Evolutionary conservation across 2,329 filamentous ascomycete species (phyloP).

Genomic region (Dactylonectria macrodidyma): DNA sequence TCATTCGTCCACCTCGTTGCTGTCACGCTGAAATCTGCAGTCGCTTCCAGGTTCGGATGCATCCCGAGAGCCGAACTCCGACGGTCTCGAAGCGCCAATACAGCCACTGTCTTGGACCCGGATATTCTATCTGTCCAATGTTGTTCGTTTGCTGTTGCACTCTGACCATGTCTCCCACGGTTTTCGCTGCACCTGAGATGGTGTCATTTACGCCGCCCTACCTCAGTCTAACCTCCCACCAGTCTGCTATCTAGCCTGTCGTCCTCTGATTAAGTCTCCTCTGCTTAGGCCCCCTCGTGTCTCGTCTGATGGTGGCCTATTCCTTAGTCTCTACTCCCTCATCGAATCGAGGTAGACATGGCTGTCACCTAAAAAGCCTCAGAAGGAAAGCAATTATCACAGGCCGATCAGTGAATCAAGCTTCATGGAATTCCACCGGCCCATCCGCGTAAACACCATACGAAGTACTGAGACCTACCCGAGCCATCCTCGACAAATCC

Average conservation of each 20-base stretch:
- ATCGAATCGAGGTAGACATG: background rate
- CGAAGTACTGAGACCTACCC: background rate
- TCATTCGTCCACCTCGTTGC: background rate
- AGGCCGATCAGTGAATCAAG: background rate
- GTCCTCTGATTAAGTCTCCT: background rate
- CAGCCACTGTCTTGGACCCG: slow-evolving; percentile 15
- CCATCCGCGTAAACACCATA: background rate
- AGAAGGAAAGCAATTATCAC: background rate
- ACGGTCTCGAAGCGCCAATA: slow-evolving; percentile 3
- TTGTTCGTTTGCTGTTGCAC: background rate
- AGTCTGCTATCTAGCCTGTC: background rate
- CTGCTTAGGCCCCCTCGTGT: background rate
- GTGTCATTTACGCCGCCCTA: slow-evolving; percentile 1
- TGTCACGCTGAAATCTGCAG: background rate
- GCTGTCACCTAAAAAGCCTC: background rate
- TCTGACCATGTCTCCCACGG: background rate
- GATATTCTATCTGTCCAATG: too few species aligned
- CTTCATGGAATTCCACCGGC: background rate
- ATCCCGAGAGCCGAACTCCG: background rate
- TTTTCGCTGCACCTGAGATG: slow-evolving; percentile 3
- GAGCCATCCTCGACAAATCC: background rate
- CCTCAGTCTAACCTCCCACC: background rate
- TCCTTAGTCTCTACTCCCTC: background rate
- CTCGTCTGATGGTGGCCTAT: background rate
- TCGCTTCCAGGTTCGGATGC: background rate